These are phyloP conservation scores for Scheffersomyces stipitis DNA, from an alignment of 805 yeast species.

Conservation along the genomic window DNA sequence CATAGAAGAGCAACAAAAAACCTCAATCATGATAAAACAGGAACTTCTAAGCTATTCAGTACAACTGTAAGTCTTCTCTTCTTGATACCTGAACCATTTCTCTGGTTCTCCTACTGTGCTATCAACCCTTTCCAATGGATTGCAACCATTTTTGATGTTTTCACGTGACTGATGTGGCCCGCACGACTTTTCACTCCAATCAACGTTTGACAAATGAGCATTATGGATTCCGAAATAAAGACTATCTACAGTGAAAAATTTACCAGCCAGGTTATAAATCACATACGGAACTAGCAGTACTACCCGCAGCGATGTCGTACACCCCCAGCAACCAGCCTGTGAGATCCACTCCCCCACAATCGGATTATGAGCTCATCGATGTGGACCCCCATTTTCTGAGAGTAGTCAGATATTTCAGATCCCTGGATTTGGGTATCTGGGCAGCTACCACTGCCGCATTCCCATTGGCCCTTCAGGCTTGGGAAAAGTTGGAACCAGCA, in stretches of 20 bases:
- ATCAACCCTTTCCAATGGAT: too few species aligned
- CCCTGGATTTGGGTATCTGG: conserved; percentile 59
- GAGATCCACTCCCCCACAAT: conserved; percentile 33
- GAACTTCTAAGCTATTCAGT: too few species aligned
- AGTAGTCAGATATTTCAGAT: conserved; percentile 72
- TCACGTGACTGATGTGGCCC: conserved; percentile 1
- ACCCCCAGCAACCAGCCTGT: conserved; percentile 39
- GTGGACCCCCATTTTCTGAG: conserved; percentile 73
- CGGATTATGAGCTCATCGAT: conserved; percentile 59
- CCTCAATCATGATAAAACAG: too few species aligned
- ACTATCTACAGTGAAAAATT: conserved; percentile 4
- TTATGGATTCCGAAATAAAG: conserved; percentile 8
- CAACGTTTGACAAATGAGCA: conserved; percentile 31
- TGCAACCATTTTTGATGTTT: conserved; percentile 3
- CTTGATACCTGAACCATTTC: too few species aligned
- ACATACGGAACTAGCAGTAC: conserved; percentile 1
- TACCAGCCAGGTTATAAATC: too few species aligned
- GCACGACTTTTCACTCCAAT: conserved; percentile 29
- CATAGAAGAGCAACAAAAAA: too few species aligned
- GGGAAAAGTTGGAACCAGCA: conserved; percentile 45
- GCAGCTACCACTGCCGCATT: conserved; percentile 42
- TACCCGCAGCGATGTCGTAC: conserved; percentile 33
- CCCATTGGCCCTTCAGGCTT: conserved; percentile 39
- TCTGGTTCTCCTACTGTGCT: too few species aligned
- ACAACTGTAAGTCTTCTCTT: too few species aligned